Percentiles rank a stretch among this genome's conserved stretches.
Evolutionary conservation across 1,284 basidiomycete species (phyloP).

Genomic region (Hymenochaete sp.): DNA sequence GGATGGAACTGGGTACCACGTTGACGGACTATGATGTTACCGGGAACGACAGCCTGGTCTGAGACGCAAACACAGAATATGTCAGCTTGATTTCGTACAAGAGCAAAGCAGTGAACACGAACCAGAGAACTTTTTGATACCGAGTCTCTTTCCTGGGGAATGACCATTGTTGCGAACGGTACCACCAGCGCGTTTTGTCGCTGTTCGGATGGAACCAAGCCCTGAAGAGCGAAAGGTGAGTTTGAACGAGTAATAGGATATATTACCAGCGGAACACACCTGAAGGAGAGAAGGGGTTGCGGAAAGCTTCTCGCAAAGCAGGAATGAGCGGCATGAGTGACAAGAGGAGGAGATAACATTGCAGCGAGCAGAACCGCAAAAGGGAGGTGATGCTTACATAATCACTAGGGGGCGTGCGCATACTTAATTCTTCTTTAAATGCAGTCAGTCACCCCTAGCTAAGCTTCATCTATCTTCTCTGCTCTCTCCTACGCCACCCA

Average conservation of each 20-base stretch:
- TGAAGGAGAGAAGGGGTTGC: slow-evolving; percentile 10
- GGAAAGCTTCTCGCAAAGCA: slow-evolving; percentile 8
- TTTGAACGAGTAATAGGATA: slow-evolving; percentile 13
- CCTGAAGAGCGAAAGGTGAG: slow-evolving; percentile 20
- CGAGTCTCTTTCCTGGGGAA: slow-evolving; percentile 83
- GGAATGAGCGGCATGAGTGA: slow-evolving; percentile 13
- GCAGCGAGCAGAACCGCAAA: not conserved
- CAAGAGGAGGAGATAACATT: no score
- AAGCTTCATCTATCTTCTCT: slow-evolving; percentile 14
- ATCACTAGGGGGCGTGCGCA: not conserved
- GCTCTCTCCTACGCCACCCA: slow-evolving; percentile 14
- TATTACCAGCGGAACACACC: slow-evolving; percentile 9
- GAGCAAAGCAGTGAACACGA: slow-evolving; percentile 21
- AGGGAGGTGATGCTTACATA: not conserved
- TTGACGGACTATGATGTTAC: slow-evolving; percentile 91
- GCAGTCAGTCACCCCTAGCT: no score
- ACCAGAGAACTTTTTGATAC: slow-evolving; percentile 93
- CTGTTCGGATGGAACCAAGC: slow-evolving; percentile 72
- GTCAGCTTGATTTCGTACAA: not conserved
- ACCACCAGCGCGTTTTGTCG: slow-evolving; percentile 91
- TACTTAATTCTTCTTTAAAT: no score
- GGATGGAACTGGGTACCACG: slow-evolving; percentile 85
- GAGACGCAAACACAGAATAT: not conserved
- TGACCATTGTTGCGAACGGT: slow-evolving; percentile 86
- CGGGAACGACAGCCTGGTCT: slow-evolving; percentile 86